Evolutionary conservation across 805 yeast genomes (phyloP).

Genomic region (Candida vartiovaarae): DNA sequence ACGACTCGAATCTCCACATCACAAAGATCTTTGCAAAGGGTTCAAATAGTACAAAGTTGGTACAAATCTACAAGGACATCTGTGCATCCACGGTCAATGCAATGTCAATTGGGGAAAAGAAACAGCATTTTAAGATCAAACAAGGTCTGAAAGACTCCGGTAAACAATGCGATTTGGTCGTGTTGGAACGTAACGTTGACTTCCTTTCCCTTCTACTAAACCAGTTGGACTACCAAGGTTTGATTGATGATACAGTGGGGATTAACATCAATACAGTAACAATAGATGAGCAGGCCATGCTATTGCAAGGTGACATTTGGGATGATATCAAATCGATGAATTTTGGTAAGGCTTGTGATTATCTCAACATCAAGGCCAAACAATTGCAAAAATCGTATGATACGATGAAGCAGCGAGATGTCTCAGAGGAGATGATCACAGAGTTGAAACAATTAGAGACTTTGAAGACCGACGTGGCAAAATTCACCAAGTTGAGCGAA

Average conservation of each 20-base stretch:
- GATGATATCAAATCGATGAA: conserved; percentile 46
- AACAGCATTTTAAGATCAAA: conserved; percentile 16
- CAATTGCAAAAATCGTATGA: conserved; percentile 64
- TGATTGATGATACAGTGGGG: conserved; percentile 65
- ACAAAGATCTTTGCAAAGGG: conserved; percentile 56
- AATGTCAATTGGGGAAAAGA: conserved; percentile 31
- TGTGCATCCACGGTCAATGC: conserved; percentile 24
- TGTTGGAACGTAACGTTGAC: conserved; percentile 76
- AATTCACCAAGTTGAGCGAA: conserved; percentile 73
- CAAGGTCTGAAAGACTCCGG: conserved; percentile 30
- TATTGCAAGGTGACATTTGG: conserved; percentile 8
- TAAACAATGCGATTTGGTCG: conserved; percentile 61
- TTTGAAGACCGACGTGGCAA: conserved; percentile 59
- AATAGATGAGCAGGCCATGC: conserved; percentile 18
- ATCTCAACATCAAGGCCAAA: conserved; percentile 64
- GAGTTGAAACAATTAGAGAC: conserved; percentile 60
- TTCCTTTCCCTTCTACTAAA: conserved; percentile 60
- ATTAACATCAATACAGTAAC: conserved; percentile 34
- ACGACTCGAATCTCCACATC: conserved; percentile 39
- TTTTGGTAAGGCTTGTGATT: conserved; percentile 73
- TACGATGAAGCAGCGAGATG: conserved; percentile 16
- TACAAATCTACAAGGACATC: conserved; percentile 32
- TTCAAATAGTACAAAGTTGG: conserved; percentile 40
- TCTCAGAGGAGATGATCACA: conserved; percentile 58
- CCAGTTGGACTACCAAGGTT: conserved; percentile 77